A percentile compares a stretch with the other conserved stretches of the same genome.
Evolutionary conservation across 2,329 filamentous ascomycete genomes (phyloP).

Genomic region (Fusarium piperis): DNA sequence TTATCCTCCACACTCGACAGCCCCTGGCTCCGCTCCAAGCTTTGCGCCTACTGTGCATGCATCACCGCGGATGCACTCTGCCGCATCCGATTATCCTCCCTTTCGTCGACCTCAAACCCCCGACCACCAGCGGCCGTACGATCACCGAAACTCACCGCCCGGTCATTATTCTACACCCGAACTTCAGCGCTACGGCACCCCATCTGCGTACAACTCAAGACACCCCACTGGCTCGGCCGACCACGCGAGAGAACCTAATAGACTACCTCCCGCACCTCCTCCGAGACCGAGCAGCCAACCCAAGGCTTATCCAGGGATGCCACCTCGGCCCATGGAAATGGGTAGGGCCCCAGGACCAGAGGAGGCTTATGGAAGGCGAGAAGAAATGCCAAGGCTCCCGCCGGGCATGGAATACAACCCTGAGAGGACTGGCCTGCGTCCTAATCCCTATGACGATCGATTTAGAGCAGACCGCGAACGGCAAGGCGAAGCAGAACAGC

Average conservation of each 20-base stretch:
- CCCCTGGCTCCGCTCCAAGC: conserved; percentile 53
- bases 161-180: conserved; percentile 66
- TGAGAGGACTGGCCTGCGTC: conserved; percentile 58
- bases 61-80: conserved; percentile 65
- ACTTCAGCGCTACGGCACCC: conserved; percentile 67
- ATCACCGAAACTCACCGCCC: conserved; percentile 60
- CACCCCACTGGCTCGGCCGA: conserved; percentile 61
- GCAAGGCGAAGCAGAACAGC: conserved; percentile 55
- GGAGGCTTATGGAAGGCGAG: conserved; percentile 60
- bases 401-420: conserved; percentile 61
- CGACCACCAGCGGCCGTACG: conserved; percentile 70
- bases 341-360: conserved; percentile 51
- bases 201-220: conserved; percentile 63
- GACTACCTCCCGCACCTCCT: conserved; percentile 54
- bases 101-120: conserved; percentile 77
- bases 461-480: conserved; percentile 61
- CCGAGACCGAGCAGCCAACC: conserved; percentile 63
- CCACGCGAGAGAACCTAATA: conserved; percentile 51
- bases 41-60: conserved; percentile 62
- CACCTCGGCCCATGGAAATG: conserved; percentile 59
- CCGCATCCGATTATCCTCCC: conserved; percentile 67
- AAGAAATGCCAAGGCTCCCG: conserved; percentile 54
- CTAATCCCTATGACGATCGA: conserved; percentile 62
- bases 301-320: conserved; percentile 57
- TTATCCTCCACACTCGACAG: conserved; percentile 55